phyloP scores from a whole-genome alignment of 176 grass and related monocot genomes.

The Raddia distichophylla region DNA sequence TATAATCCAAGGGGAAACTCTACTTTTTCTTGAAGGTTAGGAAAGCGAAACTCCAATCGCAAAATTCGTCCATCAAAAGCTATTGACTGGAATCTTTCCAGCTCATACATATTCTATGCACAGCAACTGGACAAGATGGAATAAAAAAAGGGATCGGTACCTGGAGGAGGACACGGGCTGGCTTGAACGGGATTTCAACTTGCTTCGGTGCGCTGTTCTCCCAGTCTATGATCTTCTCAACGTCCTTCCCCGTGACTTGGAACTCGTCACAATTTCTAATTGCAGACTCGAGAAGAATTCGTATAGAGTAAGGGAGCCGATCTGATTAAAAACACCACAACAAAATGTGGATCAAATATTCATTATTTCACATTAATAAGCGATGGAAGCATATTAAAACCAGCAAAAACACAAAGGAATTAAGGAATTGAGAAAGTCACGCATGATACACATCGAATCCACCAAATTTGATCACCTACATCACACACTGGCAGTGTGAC shows the following conservation, averaged over 20 bases:
- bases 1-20: slow-evolving; percentile 15
- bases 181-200: slow-evolving; percentile 97
- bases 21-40: slow-evolving; percentile 49
- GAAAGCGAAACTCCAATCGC: slow-evolving; percentile 36
- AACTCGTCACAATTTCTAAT: slow-evolving; percentile 97
- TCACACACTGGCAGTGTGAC: background rate
- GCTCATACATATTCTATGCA: slow-evolving; percentile 40
- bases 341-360: slow-evolving; percentile 20
- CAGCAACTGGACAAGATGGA: slow-evolving; percentile 23
- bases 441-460: background rate
- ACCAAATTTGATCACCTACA: background rate
- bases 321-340: slow-evolving; percentile 43
- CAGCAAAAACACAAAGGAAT: background rate
- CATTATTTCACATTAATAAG: background rate
- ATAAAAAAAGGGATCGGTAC: slow-evolving; percentile 29
- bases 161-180: slow-evolving; percentile 96
- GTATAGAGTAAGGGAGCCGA: slow-evolving; percentile 88
- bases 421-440: background rate
- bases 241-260: slow-evolving; percentile 88
- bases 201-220: slow-evolving; percentile 84
- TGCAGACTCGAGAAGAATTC: slow-evolving; percentile 93
- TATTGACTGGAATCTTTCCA: slow-evolving; percentile 41
- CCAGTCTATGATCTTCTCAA: slow-evolving; percentile 96
- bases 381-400: background rate
- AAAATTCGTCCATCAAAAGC: slow-evolving; percentile 47